Percentiles rank a stretch among this genome's conserved stretches.
These are phyloP conservation scores for Podospora pseudopauciseta DNA, from an alignment of 495 filamentous ascomycete genomes.

Conservation along the genomic window DNA sequence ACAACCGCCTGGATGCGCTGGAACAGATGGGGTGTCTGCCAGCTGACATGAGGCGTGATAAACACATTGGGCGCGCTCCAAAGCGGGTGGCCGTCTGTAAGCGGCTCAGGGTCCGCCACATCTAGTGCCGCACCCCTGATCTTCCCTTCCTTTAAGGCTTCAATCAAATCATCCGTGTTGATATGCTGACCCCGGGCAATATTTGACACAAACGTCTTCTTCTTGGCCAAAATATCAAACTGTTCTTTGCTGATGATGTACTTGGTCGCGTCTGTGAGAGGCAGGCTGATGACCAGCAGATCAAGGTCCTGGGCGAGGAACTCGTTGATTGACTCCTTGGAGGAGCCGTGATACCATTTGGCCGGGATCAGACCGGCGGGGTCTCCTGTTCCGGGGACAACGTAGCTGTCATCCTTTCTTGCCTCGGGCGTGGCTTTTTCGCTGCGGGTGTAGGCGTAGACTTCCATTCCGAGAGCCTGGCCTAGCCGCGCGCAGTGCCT, in stretches of 20 bases:
- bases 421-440: conserved; percentile 52
- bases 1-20: conserved; percentile 56
- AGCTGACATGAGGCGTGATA: conserved; percentile 78
- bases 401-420: conserved; percentile 61
- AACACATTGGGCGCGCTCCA: conserved; percentile 72
- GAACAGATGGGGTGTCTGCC: conserved; percentile 55
- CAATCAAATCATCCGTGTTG: conserved; percentile 64
- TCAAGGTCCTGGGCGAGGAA: conserved; percentile 72
- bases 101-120: conserved; percentile 82
- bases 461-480: conserved; percentile 70
- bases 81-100: conserved; percentile 65
- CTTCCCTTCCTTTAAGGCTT: conserved; percentile 53
- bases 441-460: conserved; percentile 76
- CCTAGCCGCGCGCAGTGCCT: conserved; percentile 68
- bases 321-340: conserved; percentile 54
- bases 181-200: conserved; percentile 71
- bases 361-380: conserved; percentile 65
- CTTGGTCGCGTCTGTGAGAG: conserved; percentile 64
- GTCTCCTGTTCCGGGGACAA: conserved; percentile 74
- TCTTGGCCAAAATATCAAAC: conserved; percentile 58
- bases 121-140: conserved; percentile 76
- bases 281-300: conserved; percentile 68
- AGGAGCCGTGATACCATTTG: conserved; percentile 69
- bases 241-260: conserved; percentile 61
- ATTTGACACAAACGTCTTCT: conserved; percentile 64